Evolutionary conservation across 2,329 filamentous ascomycete species (phyloP).

Genomic region (Monilinia fructigena): DNA sequence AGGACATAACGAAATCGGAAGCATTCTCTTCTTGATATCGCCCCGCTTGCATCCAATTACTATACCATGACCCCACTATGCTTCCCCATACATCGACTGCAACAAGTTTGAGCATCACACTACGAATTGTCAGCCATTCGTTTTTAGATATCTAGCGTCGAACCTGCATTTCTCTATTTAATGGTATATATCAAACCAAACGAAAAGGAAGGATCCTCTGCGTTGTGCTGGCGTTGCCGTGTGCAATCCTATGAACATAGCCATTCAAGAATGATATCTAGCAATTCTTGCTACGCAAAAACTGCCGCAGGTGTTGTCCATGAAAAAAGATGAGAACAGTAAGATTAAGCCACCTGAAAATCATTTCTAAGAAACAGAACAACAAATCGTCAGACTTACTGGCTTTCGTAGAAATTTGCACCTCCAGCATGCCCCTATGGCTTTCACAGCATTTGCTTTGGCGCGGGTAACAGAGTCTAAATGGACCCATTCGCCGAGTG

Average conservation of each 20-base stretch:
- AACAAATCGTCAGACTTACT: constrained; percentile 11
- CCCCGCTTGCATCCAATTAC: constrained; percentile 25
- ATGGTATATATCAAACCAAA: not conserved
- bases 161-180: not conserved
- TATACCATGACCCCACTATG: constrained; percentile 23
- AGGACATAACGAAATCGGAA: constrained; percentile 20
- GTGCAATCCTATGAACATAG: not conserved
- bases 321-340: not conserved
- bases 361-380: not conserved
- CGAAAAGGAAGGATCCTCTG: not conserved
- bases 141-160: not conserved
- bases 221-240: not conserved
- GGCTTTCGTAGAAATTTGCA: constrained; percentile 27
- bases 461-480: constrained; percentile 23
- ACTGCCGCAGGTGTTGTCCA: accelerated
- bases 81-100: constrained; percentile 22
- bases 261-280: not conserved
- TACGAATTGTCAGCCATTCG: not conserved
- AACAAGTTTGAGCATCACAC: constrained; percentile 22
- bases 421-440: constrained; percentile 28
- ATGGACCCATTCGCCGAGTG: constrained; percentile 17
- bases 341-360: not conserved
- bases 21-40: constrained; percentile 24
- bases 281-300: not conserved
- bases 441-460: constrained; percentile 26